Base-by-base conservation (phyloP, 768 basidiomycete species). In the Serendipita sp. region DNA sequence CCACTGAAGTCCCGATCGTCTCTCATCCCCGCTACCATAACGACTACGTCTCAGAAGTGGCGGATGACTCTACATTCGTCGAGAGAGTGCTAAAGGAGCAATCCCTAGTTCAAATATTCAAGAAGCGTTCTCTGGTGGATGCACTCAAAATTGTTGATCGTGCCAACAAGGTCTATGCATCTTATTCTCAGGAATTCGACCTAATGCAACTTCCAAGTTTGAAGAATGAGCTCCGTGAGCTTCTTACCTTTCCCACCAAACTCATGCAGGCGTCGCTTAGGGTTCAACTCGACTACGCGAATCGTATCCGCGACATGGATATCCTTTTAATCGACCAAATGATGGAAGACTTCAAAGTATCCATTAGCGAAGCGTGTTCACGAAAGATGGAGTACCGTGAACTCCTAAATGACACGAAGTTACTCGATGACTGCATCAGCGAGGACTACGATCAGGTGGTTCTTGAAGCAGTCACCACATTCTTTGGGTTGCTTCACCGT, bases 241-340 rank as follows among this genome's bases (percentile, higher is more conserved):
- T 98, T 67, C 94, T 96, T 67, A 87, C 91, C n/a, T 98, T 98
- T 76, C 91, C 96, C 3, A 95, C 92, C 23, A 88, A 89, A 71
- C 85, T 99, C 62, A 88, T 93, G 3, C 89, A 96, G 71, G 94
- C 93, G 45, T 85, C 86, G 65, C 80, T 99, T 65, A 89, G 88
- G 56, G 84, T 95, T 46, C 88, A 92, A 60, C 81, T 98, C 62
- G 88, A 91, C 68, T 91, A 91, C 70, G 88, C 92, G 28, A 83
- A 84, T 73, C 90, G 90, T 72, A 80, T 95, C 65, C 86, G 85
- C 70, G 89, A 94, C 65, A 92, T 92, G 1, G 90, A 89, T 65
- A 79, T 89, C 66, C 80, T 96, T 64, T 89, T 94, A 65, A 89
- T 97, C 67, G 91, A 96, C 73, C 92, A 96, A 74, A 87, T 95